Evolutionary conservation across 257 asterid genomes (phyloP), one percentile per base, ranked within the genome.

Genomic region (Capsicum rhomboideum): DNA sequence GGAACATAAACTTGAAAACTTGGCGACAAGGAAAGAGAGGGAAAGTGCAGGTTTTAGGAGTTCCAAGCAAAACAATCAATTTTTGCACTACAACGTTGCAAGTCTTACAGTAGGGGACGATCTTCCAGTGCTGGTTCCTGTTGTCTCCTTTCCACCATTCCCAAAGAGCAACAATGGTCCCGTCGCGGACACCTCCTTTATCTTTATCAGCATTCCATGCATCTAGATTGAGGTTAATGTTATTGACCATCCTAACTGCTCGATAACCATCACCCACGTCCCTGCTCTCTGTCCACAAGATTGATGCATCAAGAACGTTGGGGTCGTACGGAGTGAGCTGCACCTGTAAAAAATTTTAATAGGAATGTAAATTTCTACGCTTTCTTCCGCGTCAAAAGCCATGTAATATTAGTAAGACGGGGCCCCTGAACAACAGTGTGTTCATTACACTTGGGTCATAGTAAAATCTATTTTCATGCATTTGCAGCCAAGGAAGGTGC

Each of bases 111-210:
- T 90, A 83, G 56, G 91, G 96, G 52, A 88, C 89, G 63, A 96
- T 94, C 91, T 89, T 94, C 98, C 99, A 96, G 16, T 97, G 93
- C 84, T 96, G 99, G 80, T 95, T 94, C 83, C 93, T 97, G 82
- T 82, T 82, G 5, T 92, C 93, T 12, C 98, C 99, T 87, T 94
- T 94, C 84, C 91, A 93, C 99, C 99, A 96, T 84, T 94, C 99
- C 99, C 98, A 96, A 6, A 96, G 98, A 81, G 90, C 96, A 56
- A 96, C 88, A 16, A 52, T 89, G 50, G 98, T 88, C 87, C 99
- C 99, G 56, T 96, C 92, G 29, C 79, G 97, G 50, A 94, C 96
- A 18, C 99, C 99, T 1, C 99, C 98, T 17, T 96, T 97, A 59
- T 92, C 87, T 78, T 89, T 84, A 84, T 96, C 99, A 37, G 98